phyloP scores from a whole-genome alignment of 768 basidiomycete genomes.

The Gelatoporia subvermispora region DNA sequence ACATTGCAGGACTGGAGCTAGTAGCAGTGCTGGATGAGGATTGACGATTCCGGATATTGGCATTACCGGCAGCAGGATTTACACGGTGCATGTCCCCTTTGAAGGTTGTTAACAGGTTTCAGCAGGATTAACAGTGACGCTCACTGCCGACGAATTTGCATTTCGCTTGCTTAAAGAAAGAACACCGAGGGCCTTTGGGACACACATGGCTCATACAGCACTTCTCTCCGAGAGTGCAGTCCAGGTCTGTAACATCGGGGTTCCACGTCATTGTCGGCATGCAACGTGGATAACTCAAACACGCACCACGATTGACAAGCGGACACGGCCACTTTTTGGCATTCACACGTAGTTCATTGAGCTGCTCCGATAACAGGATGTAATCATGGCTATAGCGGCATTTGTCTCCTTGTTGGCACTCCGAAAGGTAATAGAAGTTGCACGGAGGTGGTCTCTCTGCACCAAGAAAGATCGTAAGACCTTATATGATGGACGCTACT shows the following conservation, averaged over 20 bases:
- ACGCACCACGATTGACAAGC: conserved; percentile 24
- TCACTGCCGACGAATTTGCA: conserved; percentile 29
- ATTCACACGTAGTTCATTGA: conserved; percentile 25
- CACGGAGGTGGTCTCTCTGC: conserved; percentile 34
- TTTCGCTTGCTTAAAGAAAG: conserved; percentile 27
- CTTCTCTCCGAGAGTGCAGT: conserved; percentile 22
- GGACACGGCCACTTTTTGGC: conserved; percentile 33
- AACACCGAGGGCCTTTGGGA: conserved; percentile 31
- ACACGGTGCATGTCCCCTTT: conserved; percentile 8
- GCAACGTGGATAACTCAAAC: neutral
- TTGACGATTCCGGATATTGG: neutral
- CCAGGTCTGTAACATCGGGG: conserved; percentile 9
- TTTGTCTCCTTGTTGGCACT: conserved; percentile 25
- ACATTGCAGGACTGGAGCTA: neutral
- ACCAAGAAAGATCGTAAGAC: neutral
- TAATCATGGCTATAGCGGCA: conserved; percentile 34
- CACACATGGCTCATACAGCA: conserved; percentile 35
- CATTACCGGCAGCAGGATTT: neutral
- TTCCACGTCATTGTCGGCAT: neutral
- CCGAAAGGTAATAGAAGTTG: conserved; percentile 31
- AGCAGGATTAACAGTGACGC: conserved; percentile 5
- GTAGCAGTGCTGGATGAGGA: neutral
- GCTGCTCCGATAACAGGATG: conserved; percentile 21
- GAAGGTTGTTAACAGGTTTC: neutral
- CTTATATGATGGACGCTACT: neutral